Evolutionary conservation across 164 flowering plant species (phyloP).

Genomic region (Berberis thunbergii): DNA sequence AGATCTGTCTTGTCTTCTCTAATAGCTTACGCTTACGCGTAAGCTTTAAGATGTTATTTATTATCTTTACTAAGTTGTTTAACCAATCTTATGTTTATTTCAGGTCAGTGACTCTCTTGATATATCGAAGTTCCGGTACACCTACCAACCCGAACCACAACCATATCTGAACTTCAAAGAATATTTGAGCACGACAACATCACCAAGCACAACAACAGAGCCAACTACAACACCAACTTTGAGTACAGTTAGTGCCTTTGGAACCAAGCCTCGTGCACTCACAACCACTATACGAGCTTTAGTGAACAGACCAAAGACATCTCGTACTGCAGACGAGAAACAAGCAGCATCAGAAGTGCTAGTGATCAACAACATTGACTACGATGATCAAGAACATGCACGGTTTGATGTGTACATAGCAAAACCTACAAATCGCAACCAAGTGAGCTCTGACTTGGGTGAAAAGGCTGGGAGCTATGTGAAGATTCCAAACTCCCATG

Average conservation of each 20-base stretch:
- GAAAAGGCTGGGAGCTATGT: slow-evolving; percentile 15
- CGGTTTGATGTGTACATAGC: slow-evolving; percentile 13
- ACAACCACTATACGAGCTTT: slow-evolving; percentile 2
- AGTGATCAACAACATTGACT: slow-evolving; percentile 2
- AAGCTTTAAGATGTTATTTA: not conserved
- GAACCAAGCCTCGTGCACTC: slow-evolving; percentile 3
- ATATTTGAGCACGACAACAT: not conserved
- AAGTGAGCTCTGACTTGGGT: slow-evolving; percentile 5
- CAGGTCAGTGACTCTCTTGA: slow-evolving; percentile 13
- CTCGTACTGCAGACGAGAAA: slow-evolving; percentile 9
- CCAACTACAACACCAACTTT: not conserved
- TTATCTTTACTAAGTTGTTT: not conserved
- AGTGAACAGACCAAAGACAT: slow-evolving; percentile 5
- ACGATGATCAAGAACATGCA: not conserved
- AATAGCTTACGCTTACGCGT: not conserved
- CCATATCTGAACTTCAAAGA: slow-evolving; percentile 5
- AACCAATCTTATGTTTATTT: not conserved
- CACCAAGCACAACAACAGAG: no score
- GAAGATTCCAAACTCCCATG: slow-evolving; percentile 9
- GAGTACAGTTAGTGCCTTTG: slow-evolving; percentile 7
- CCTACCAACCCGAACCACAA: slow-evolving; percentile 6
- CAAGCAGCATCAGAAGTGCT: slow-evolving; percentile 11
- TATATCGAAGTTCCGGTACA: slow-evolving; percentile 7
- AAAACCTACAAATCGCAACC: slow-evolving; percentile 2
- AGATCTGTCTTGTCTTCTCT: not conserved